Evolutionary conservation across 164 flowering plant species (phyloP), one percentile per base, ranked within the genome.

Genomic region (Nelumbo lutea): DNA sequence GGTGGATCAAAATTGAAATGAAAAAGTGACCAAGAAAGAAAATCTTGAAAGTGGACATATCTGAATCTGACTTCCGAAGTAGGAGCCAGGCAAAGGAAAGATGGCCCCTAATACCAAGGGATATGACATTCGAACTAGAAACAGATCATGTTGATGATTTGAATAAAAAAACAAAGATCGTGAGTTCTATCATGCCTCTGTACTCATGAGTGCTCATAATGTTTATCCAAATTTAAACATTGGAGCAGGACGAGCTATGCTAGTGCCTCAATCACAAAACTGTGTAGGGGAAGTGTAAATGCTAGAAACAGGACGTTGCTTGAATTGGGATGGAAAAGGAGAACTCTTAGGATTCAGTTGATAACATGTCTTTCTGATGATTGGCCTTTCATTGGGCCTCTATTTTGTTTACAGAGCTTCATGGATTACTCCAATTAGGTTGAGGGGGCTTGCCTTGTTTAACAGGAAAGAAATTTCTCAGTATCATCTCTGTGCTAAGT

Each of bases 1-100:
- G 89, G 85, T 64, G 89, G 77, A 44, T 80, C 88, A 81, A 71
- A 55, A 75, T 84, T 53, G 86, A 87, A 65, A 78, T 87, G 1
- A 27, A 27, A 79, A 77, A 51, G 87, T 88, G 74, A 81, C 51
- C 41, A 82, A 82, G 80, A 88, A 82, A 69, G 68, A 69, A 62
- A 68, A 0, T 45, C 39, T 38, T 2, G 42, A 59, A 39, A 61
- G 55, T 42, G 64, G 58, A 27, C 27, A 27, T 44, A 27, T 44
- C 65, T 64, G 45, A 59, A 74, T 62, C 55, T 0, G 64, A 75
- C 63, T n/a, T 15, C 61, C 0, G 60, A 15, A 43, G 11, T 63
- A 58, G 65, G 71, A 3, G 48, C 14, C 44, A 67, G 38, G 52
- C 67, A 61, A 27, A 48, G 68, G 48, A 27, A 58, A 41, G 60